Evolutionary conservation across 768 basidiomycete genomes (phyloP), one percentile per base, ranked within the genome.

Genomic region (Serendipita vermifera): DNA sequence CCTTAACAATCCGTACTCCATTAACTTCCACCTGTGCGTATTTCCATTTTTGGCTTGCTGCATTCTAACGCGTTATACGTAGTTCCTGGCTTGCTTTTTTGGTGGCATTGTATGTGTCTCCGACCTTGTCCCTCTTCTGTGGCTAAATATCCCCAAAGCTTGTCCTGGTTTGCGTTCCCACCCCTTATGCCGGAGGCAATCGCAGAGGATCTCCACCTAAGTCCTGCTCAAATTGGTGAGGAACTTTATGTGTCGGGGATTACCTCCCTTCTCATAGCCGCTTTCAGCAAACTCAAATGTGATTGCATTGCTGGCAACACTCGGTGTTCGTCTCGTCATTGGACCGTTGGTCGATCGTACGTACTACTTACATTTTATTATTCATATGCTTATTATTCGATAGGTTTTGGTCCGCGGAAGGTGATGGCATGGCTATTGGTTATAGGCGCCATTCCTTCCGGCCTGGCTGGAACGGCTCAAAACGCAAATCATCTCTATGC

Each of bases 121-220:
- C 7, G 51, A 17, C 59, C 54, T 58, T 38, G 43, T 56, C 29
- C 2, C 66, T 70, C 33, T 70, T 24, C 41, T 33, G 22, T 35
- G 22, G 27, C 38, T 22, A 24, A 14, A 33, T 22, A 38, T 14
- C 11, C 29, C 38, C 26, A 11, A 53, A 71, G 70, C 39, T 54
- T 71, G 26, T 69, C 70, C 0, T 75, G 79, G 80, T 80, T 81
- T 57, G 78, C 79, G 1, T 81, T 82, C 61, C 71, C 79, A n/a
- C 79, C 80, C 0, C 73, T 81, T 14, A 72, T 79, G 33, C 76
- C 78, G 0, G 75, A 77, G 6, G 76, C 72, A 29, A 80, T 82
- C 66, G 74, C 72, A 59, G 61, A 63, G 24, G 79, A 81, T 65
- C 70, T 81, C 57, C 65, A 73, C 1, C 67, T 82, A 22, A 75